Base-by-base conservation (phyloP, 495 filamentous ascomycete genomes). In the Penicillium macrosclerotiorum region DNA sequence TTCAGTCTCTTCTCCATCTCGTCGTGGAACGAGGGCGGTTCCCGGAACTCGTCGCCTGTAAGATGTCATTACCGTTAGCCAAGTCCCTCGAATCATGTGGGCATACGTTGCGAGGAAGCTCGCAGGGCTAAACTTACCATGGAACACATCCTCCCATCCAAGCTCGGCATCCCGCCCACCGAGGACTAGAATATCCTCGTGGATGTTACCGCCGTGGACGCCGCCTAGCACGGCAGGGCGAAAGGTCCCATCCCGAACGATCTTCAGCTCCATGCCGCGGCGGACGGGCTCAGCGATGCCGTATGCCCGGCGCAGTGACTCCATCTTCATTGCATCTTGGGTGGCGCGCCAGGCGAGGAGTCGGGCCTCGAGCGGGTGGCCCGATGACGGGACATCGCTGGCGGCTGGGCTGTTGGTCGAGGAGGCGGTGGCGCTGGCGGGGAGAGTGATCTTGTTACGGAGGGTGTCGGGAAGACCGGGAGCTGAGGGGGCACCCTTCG, bases 221-320 rank as follows among this genome's bases (percentile, higher is more conserved):
- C 68, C 68, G 25, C 76, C 74, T 54, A 79, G 52, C 31, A 64
- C 57, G 38, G 59, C 62, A 24, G 75, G 76, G 43, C 68, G 52
- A 70, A 80, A 80, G 40, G 74, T 76, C 16, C 78, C 76, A 58
- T 73, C 78, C 39, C 81, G 76, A 1, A 81, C 78, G 59, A 95
- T 90, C 78, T 86, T 87, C 58, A 95, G 71, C 75, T 98, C 92
- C 92, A 98, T 98, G 26, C 84, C 86, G n/a, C 92, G 81, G 12
- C 88, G 80, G 51, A 96, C 80, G 8, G 92, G 91, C 79, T 96
- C 92, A n/a, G 85, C 88, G 45, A 96, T 89, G 33, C 92, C 92
- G 65, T 86, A 96, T 24, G 84, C 80, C 43, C 89, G 87, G 34
- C 90, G 80, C 62, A 96, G 78, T 24, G 76, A 68, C 70, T 90